phyloP scores from a whole-genome alignment of 768 basidiomycete genomes.

The Kwoniella dejecticola region DNA sequence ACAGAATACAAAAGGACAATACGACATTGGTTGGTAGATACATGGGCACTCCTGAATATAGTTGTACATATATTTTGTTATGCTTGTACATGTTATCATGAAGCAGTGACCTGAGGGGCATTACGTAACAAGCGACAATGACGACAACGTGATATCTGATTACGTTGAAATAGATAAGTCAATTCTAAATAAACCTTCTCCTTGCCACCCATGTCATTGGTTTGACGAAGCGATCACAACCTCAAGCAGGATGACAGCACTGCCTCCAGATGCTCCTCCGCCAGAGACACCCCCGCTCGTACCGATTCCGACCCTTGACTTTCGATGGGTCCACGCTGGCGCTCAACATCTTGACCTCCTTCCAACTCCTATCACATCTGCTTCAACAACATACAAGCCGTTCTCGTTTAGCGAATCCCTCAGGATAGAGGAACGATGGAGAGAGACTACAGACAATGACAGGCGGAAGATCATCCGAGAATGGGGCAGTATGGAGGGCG shows the following conservation, averaged over 20 bases:
- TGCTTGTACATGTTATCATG: too few relatives aligned
- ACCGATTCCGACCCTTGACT: slow-evolving; percentile 36
- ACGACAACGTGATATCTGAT: too few relatives aligned
- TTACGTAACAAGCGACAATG: too few relatives aligned
- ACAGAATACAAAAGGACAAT: background rate
- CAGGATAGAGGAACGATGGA: slow-evolving; percentile 47
- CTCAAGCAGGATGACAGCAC: slow-evolving; percentile 9
- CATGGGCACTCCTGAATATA: too few relatives aligned
- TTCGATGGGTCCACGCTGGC: slow-evolving; percentile 53
- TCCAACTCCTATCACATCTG: slow-evolving; percentile 47
- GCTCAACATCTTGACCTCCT: slow-evolving; percentile 52
- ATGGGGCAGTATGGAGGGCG: slow-evolving; percentile 43
- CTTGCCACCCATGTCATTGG: too few relatives aligned
- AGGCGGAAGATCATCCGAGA: slow-evolving; percentile 23
- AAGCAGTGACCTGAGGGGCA: too few relatives aligned
- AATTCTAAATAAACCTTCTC: too few relatives aligned
- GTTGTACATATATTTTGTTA: too few relatives aligned
- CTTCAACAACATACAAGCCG: slow-evolving; percentile 49
- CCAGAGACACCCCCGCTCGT: slow-evolving; percentile 27
- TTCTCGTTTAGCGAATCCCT: slow-evolving; percentile 45
- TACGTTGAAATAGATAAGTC: too few relatives aligned
- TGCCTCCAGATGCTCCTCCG: slow-evolving; percentile 12
- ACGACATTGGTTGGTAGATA: too few relatives aligned
- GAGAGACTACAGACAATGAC: slow-evolving; percentile 27
- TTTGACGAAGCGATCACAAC: too few relatives aligned